phyloP scores from a whole-genome alignment of 192 early-diverging fungal species.

The Dissophora globulifera region DNA sequence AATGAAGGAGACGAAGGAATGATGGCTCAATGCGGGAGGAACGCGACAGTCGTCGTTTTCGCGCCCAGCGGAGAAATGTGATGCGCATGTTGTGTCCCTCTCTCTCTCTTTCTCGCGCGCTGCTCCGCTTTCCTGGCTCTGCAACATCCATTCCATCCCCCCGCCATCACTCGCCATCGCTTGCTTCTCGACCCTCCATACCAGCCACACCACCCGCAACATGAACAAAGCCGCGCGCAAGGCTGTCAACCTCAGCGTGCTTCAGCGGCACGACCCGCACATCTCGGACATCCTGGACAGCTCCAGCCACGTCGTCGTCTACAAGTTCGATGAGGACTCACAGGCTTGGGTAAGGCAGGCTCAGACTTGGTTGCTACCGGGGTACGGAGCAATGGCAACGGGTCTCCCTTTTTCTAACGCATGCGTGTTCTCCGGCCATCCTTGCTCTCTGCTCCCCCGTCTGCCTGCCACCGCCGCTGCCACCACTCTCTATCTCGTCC shows the following conservation, averaged over 20 bases:
- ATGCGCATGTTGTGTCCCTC: too few relatives aligned
- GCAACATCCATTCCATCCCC: not conserved
- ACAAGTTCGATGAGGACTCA: constrained; percentile 80
- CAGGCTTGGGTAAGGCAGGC: constrained; percentile 85
- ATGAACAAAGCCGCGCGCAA: constrained; percentile 75
- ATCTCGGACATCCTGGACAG: constrained; percentile 86
- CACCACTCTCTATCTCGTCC: too few relatives aligned
- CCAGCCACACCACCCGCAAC: not conserved
- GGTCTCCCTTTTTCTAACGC: too few relatives aligned
- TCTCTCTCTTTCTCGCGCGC: too few relatives aligned
- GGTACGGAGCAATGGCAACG: too few relatives aligned
- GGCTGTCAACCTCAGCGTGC: constrained; percentile 83
- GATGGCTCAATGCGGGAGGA: not conserved
- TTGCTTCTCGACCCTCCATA: too few relatives aligned
- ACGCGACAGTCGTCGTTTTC: too few relatives aligned
- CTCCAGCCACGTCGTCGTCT: constrained; percentile 88
- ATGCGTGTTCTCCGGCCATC: not conserved
- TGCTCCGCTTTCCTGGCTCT: too few relatives aligned
- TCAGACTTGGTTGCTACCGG: too few relatives aligned
- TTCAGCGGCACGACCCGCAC: constrained; percentile 82
- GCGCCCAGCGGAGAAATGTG: too few relatives aligned
- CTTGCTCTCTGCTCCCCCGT: not conserved
- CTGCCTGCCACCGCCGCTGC: too few relatives aligned
- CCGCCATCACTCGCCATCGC: not conserved
- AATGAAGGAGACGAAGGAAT: not conserved